Evolutionary conservation across 352 stramenopile species (phyloP).

Genomic region (Pythium grandisporangium): DNA sequence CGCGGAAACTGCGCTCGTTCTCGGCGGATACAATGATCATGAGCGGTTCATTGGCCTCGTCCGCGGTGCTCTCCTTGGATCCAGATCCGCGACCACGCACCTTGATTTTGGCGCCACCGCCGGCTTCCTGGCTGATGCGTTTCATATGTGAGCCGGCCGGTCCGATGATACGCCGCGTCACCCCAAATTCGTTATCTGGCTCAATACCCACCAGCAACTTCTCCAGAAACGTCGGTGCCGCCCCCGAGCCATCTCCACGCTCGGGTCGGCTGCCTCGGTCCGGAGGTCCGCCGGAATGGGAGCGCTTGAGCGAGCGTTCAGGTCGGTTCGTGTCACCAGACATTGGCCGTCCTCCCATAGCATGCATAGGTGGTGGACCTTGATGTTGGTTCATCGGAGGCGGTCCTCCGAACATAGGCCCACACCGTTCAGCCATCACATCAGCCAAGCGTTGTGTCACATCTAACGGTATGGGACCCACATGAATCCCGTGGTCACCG

Average conservation of each 20-base stretch:
- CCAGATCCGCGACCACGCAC: slow-evolving; percentile 76
- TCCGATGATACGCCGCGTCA: slow-evolving; percentile 79
- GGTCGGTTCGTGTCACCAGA: neutral
- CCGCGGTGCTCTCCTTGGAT: slow-evolving; percentile 54
- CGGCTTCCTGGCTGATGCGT: slow-evolving; percentile 74
- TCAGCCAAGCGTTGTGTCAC: slow-evolving; percentile 64
- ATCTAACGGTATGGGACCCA: slow-evolving; percentile 50
- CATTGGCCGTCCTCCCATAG: slow-evolving; percentile 1
- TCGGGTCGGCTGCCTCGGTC: slow-evolving; percentile 4
- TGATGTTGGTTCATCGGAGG: slow-evolving; percentile 12
- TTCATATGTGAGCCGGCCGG: slow-evolving; percentile 79
- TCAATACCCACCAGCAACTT: slow-evolving; percentile 83
- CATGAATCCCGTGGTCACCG: slow-evolving; percentile 43
- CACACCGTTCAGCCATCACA: slow-evolving; percentile 62
- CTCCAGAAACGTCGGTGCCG: slow-evolving; percentile 31
- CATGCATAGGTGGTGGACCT: slow-evolving; percentile 3
- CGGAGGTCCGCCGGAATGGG: slow-evolving; percentile 3
- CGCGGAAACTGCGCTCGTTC: slow-evolving; percentile 77
- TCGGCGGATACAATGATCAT: slow-evolving; percentile 81
- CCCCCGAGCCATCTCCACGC: slow-evolving; percentile 1
- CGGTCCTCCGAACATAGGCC: slow-evolving; percentile 26
- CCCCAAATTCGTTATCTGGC: slow-evolving; percentile 76
- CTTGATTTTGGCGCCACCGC: slow-evolving; percentile 75
- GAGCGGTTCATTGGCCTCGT: slow-evolving; percentile 71
- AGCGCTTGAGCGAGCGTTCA: neutral